Conservation (phyloP, 768 basidiomycete species). For the Leucocoprinus sp. region DNA sequence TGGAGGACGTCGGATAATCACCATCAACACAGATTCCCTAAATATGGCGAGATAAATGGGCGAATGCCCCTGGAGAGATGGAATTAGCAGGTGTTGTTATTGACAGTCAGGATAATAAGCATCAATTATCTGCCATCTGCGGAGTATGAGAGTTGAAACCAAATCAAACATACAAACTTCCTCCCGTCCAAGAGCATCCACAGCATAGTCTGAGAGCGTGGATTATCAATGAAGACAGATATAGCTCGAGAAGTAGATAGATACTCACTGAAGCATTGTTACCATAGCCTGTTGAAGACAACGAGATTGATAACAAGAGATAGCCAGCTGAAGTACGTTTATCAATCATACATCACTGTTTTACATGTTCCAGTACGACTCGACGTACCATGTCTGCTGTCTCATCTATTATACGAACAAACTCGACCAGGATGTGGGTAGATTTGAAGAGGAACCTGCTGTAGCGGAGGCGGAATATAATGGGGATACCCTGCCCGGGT, state of each 20-base stretch:
- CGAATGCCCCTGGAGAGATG: constrained; percentile 38
- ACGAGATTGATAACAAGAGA: neutral
- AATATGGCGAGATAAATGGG: constrained; percentile 61
- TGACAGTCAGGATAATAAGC: constrained; percentile 68
- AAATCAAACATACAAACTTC: constrained; percentile 39
- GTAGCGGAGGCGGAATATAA: no score
- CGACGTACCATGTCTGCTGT: no score
- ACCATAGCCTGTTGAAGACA: constrained; percentile 41
- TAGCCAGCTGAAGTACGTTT: constrained; percentile 35
- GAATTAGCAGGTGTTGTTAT: constrained; percentile 58
- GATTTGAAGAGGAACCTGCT: no score
- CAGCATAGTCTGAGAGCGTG: constrained; percentile 41
- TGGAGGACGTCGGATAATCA: constrained; percentile 74
- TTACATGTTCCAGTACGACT: no score
- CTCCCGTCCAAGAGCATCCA: constrained; percentile 62
- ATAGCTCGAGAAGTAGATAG: neutral
- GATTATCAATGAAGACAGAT: neutral
- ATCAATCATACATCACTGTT: constrained; percentile 69
- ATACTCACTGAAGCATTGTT: constrained; percentile 54
- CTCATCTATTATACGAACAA: no score
- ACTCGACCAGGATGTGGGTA: no score
- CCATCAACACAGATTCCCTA: constrained; percentile 76
- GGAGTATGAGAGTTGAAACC: neutral
- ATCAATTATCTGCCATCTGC: constrained; percentile 73
- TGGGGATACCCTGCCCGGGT: no score